A percentile compares a stretch with the other conserved stretches of the same genome.
These are phyloP conservation scores for Stemphylium beticola DNA, from an alignment of 2,329 filamentous ascomycete genomes.

Conservation along the genomic window DNA sequence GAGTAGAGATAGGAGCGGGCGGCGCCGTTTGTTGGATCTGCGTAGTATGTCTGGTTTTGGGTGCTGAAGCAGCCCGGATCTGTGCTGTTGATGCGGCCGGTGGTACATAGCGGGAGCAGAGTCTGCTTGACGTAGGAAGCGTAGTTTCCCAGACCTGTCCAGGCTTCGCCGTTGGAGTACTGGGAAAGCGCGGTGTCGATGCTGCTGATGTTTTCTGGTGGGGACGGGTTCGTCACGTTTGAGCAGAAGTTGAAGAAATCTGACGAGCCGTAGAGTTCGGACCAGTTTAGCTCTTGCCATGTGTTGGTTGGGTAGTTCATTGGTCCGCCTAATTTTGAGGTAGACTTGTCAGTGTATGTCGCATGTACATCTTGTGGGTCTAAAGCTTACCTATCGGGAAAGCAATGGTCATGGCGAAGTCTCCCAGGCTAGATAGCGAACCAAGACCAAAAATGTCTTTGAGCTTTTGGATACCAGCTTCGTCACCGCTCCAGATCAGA, in stretches of 20 bases:
- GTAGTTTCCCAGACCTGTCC: slow-evolving; percentile 60
- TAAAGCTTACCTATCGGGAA: slow-evolving; percentile 40
- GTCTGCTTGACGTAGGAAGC: slow-evolving; percentile 58
- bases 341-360: too few relatives aligned
- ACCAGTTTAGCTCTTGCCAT: slow-evolving; percentile 63
- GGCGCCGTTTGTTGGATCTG: slow-evolving; percentile 50
- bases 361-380: too few relatives aligned
- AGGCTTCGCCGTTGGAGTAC: slow-evolving; percentile 58
- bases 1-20: slow-evolving; percentile 59
- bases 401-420: slow-evolving; percentile 58
- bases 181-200: slow-evolving; percentile 56
- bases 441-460: slow-evolving; percentile 58
- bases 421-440: slow-evolving; percentile 52
- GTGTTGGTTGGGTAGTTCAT: slow-evolving; percentile 58
- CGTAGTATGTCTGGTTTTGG: slow-evolving; percentile 53
- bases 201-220: slow-evolving; percentile 52
- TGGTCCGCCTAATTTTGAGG: slow-evolving; percentile 47
- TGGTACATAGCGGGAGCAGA: slow-evolving; percentile 53
- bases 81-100: slow-evolving; percentile 52
- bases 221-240: slow-evolving; percentile 57
- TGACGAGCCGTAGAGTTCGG: slow-evolving; percentile 47
- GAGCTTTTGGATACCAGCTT: slow-evolving; percentile 52
- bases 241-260: slow-evolving; percentile 62
- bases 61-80: slow-evolving; percentile 54
- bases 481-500: slow-evolving; percentile 53